Evolutionary conservation across 2,329 filamentous ascomycete genomes (phyloP).

Genomic region (Arthrobotrys pseudoclavata): DNA sequence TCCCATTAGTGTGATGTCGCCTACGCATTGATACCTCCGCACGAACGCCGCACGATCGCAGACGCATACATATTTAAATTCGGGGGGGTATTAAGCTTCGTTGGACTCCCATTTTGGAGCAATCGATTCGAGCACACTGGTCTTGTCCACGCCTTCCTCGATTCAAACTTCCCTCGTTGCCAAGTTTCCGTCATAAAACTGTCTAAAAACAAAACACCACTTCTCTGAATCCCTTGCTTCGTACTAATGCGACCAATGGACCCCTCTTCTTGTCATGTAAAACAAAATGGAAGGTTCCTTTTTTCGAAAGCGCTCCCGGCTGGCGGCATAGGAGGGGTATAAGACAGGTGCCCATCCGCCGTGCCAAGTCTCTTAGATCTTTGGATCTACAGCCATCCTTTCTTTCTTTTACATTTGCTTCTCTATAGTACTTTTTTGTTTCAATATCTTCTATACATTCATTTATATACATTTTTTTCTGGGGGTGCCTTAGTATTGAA

Average conservation of each 20-base stretch:
- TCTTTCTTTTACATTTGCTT: conserved; percentile 17
- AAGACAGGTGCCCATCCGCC: background rate
- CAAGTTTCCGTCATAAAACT: background rate
- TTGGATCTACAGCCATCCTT: background rate
- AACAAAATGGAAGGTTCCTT: background rate
- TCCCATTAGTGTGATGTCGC: background rate
- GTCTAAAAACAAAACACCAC: conserved; percentile 18
- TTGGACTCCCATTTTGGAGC: conserved; percentile 30
- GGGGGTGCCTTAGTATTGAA: background rate
- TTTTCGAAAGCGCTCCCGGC: background rate
- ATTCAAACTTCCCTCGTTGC: conserved; percentile 29
- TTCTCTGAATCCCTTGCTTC: background rate
- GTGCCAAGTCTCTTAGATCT: conserved; percentile 6
- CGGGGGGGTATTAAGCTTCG: background rate
- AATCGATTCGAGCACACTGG: conserved; percentile 37
- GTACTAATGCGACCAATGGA: background rate
- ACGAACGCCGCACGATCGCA: conserved; percentile 14
- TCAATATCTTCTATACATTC: conserved; percentile 2
- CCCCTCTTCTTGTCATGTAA: background rate
- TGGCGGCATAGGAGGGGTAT: background rate
- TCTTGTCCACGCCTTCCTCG: conserved; percentile 31
- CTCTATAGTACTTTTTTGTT: background rate
- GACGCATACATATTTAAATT: conserved; percentile 33
- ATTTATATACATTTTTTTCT: background rate
- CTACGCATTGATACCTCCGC: background rate